A percentile compares a stretch with the other conserved stretches of the same genome.
Evolutionary conservation across 495 filamentous ascomycete genomes (phyloP).

Genomic region (Penicillium tannophilum): DNA sequence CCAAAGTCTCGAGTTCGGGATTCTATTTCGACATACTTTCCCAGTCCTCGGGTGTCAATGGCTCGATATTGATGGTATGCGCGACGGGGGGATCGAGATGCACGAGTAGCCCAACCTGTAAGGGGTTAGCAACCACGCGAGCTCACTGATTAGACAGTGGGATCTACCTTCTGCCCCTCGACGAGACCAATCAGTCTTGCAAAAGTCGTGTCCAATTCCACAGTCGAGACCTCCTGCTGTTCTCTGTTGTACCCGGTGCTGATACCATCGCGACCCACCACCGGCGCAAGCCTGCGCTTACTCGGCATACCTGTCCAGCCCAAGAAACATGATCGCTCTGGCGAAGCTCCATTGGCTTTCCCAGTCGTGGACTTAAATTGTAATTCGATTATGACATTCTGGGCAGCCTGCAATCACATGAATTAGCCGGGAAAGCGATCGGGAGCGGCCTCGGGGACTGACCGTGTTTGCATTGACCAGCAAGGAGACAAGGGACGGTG

Average conservation of each 20-base stretch:
- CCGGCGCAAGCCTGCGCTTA: conserved; percentile 73
- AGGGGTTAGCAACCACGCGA: conserved; percentile 29
- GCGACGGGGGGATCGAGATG: conserved; percentile 89
- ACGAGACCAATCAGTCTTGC: conserved; percentile 76
- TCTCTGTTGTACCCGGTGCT: conserved; percentile 61
- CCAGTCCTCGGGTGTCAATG: conserved; percentile 93
- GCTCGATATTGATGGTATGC: conserved; percentile 94
- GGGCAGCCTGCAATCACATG: conserved; percentile 62
- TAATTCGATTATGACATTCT: conserved; percentile 95
- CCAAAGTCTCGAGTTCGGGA: background rate
- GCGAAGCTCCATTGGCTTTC: conserved; percentile 45
- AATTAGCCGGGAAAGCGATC: conserved; percentile 17
- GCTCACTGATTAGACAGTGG: conserved; percentile 10
- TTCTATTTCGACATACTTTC: conserved; percentile 59
- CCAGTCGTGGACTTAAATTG: conserved; percentile 56
- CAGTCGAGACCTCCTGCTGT: conserved; percentile 70
- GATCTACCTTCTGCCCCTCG: conserved; percentile 81
- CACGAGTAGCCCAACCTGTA: conserved; percentile 64
- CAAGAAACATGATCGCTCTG: conserved; percentile 72
- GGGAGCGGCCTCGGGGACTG: conserved; percentile 34
- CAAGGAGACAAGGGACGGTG: conserved; percentile 76
- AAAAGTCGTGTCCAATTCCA: conserved; percentile 91
- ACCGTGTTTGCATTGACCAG: conserved; percentile 88
- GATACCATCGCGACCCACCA: conserved; percentile 73
- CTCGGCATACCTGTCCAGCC: conserved; percentile 98